Evolutionary conservation across 1,139 yeast genomes (phyloP).

Genomic region (Yamadazyma sp.): DNA sequence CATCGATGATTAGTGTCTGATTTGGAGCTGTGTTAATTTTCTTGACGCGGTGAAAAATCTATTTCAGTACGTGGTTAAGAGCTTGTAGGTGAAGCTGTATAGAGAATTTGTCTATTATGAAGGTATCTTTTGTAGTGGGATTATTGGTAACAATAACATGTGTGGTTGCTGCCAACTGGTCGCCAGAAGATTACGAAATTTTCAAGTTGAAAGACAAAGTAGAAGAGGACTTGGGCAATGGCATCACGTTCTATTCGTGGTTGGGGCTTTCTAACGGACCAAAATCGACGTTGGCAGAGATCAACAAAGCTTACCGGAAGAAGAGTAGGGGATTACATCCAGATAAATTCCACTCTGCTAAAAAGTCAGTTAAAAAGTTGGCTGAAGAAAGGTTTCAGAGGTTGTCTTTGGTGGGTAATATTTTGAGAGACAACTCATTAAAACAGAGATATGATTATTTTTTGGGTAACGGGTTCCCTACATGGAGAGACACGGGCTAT

Average conservation of each 20-base stretch:
- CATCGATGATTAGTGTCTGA: too few species aligned
- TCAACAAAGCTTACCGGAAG: conserved; percentile 73
- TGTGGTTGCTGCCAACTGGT: conserved; percentile 32
- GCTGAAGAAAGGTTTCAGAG: conserved; percentile 69
- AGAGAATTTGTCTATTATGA: too few species aligned
- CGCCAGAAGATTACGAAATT: conserved; percentile 73
- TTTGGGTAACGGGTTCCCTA: conserved; percentile 82
- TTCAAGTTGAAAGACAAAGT: conserved; percentile 72
- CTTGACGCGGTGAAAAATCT: conserved; percentile 4
- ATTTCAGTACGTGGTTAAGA: background rate
- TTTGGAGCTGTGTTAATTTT: too few species aligned
- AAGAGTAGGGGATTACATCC: conserved; percentile 78
- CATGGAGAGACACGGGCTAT: conserved; percentile 60
- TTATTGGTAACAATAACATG: conserved; percentile 17
- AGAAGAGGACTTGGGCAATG: conserved; percentile 59
- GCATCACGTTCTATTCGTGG: conserved; percentile 69
- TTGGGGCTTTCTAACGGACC: conserved; percentile 52
- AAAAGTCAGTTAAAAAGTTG: conserved; percentile 39
- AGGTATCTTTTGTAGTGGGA: conserved; percentile 6
- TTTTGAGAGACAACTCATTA: conserved; percentile 60
- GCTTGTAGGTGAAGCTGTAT: too few species aligned
- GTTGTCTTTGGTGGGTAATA: conserved; percentile 70
- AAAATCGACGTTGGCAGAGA: conserved; percentile 58
- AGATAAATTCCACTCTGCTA: conserved; percentile 58
- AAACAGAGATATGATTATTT: conserved; percentile 85